Evolutionary conservation across 2,329 filamentous ascomycete species (phyloP), one percentile per base, ranked within the genome.

Genomic region (Botrytis byssoidea): DNA sequence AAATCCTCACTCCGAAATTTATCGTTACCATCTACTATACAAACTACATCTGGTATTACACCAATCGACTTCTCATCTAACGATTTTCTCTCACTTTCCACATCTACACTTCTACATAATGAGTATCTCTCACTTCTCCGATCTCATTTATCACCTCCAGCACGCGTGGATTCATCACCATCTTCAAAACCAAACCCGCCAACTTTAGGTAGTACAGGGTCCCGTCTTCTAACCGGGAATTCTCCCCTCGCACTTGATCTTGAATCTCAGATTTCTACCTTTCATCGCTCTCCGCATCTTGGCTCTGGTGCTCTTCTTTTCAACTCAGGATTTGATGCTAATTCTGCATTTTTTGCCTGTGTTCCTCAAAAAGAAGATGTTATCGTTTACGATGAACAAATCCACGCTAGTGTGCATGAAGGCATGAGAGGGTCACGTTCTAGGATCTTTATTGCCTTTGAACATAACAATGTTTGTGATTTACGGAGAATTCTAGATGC

Each of bases 141-240:
- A 10, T 55, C 60, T 2, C 57, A 73, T 40, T 64, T 75, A 1
- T n/a, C 29, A 22, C 35, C 71, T n/a, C 7, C 46, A 6, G 18
- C 32, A 29, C 25, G 4, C 5, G 22, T 32, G 14, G 10, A 12
- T 3, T 22, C 25, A 29, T 25, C 48, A 6, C 5, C 48, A 22
- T 14, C 35, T 14, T 44, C 55, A 18, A 29, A 35, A 40, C 25
- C 42, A 42, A 18, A 6, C 14, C 51, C 20, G 14, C 65, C 57
- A 46, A 73, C 70, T 1, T 70, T 79, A 37, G 78, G 79, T 14
- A 74, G 70, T 20, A 85, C 86, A 0, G 90, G 91, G 3, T 91
- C 89, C 0, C 85, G 91, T 12, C 83, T 92, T 0, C 83, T 92
- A 6, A 89, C 92, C 76, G 91, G 91, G 3, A 92, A 92, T 78